A percentile compares a stretch with the other conserved stretches of the same genome.
Conservation (phyloP, 1,284 basidiomycete species). For the Sanghuangporus weigelae region DNA sequence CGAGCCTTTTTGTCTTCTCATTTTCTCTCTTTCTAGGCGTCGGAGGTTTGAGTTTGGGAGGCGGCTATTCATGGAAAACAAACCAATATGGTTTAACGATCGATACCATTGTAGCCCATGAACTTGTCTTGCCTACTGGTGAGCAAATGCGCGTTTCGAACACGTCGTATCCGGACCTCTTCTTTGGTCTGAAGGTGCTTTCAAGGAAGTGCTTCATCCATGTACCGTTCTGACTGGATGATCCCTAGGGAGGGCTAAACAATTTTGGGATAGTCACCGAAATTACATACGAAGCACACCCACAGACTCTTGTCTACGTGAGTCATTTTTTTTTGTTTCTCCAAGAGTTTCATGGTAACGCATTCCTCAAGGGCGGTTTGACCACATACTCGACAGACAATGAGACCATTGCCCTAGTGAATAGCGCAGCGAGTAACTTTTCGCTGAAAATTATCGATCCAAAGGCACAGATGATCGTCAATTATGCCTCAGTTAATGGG, state of each 20-base stretch:
- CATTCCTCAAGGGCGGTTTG: slow-evolving; percentile 4
- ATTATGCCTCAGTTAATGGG: slow-evolving; percentile 10
- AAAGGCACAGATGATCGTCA: slow-evolving; percentile 14
- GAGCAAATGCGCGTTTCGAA: slow-evolving; percentile 9
- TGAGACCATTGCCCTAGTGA: slow-evolving; percentile 2
- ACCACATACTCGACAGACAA: slow-evolving; percentile 6
- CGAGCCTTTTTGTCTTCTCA: neutral
- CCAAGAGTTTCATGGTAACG: neutral
- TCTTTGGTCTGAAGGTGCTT: slow-evolving; percentile 15
- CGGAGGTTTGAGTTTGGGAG: slow-evolving; percentile 14
- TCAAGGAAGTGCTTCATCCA: neutral
- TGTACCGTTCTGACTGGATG: neutral
- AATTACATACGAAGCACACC: slow-evolving; percentile 2
- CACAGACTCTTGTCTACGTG: slow-evolving; percentile 9
- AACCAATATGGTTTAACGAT: slow-evolving; percentile 16
- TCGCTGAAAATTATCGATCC: slow-evolving; percentile 13
- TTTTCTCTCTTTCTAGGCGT: slow-evolving; percentile 11
- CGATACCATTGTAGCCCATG: slow-evolving; percentile 12
- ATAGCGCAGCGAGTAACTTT: slow-evolving; percentile 9
- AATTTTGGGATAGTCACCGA: slow-evolving; percentile 15
- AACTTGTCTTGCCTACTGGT: slow-evolving; percentile 13
- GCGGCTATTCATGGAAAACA: slow-evolving; percentile 17
- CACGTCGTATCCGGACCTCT: slow-evolving; percentile 14
- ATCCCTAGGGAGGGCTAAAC: slow-evolving; percentile 13
- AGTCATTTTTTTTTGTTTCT: neutral